A percentile compares a stretch with the other conserved stretches of the same genome.
phyloP scores from a whole-genome alignment of 139 green algal species.

The Nannochloris sp. region DNA sequence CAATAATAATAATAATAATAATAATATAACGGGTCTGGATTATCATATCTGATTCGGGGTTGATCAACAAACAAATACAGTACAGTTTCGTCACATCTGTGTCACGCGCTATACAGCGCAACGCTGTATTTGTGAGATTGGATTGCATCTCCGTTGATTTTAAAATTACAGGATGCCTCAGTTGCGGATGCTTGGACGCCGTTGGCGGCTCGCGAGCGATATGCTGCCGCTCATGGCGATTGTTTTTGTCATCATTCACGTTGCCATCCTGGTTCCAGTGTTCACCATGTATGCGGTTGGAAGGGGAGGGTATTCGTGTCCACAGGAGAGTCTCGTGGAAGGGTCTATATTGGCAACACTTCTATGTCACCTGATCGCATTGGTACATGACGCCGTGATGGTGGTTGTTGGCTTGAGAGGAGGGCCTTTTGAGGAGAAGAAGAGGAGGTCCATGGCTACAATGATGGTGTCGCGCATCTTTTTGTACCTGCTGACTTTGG shows the following conservation, averaged over 20 bases:
- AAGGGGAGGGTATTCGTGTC: not conserved
- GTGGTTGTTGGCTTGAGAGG: conserved; percentile 5
- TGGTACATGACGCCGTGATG: not conserved
- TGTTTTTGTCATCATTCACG: not conserved
- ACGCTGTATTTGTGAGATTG: no score
- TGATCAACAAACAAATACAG: no score
- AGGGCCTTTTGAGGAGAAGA: conserved; percentile 7
- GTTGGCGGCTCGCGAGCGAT: not conserved
- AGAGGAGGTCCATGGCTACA: not conserved
- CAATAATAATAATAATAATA: no score
- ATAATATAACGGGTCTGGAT: no score
- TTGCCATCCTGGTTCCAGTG: not conserved
- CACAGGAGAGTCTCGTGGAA: not conserved
- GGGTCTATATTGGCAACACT: not conserved
- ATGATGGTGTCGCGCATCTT: not conserved
- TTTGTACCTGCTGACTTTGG: not conserved
- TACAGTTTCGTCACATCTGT: no score
- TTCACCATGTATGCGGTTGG: not conserved
- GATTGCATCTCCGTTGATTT: no score
- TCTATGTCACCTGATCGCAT: not conserved
- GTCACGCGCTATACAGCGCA: no score
- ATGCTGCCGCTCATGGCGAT: not conserved
- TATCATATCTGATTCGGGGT: no score
- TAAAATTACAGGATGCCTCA: no score
- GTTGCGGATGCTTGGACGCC: not conserved